A percentile compares a stretch with the other conserved stretches of the same genome.
Conservation (phyloP, 108 stramenopile species). For the Skeletonema tropicum region DNA sequence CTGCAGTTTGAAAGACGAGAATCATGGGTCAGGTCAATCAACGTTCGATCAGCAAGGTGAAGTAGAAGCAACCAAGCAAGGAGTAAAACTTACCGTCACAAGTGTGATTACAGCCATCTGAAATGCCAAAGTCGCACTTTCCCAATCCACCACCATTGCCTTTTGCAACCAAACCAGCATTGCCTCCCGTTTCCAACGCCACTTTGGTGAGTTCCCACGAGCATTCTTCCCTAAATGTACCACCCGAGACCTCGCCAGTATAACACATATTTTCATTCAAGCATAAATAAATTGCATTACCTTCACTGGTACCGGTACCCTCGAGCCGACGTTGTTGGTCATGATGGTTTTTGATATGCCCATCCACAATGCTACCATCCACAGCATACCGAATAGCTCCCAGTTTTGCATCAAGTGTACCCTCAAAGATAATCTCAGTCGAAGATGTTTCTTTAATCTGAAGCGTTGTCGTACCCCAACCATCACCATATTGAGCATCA, state of each 20-base stretch:
- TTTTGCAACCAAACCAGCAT: slow-evolving; percentile 15
- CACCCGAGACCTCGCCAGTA: slow-evolving; percentile 14
- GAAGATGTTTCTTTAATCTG: slow-evolving; percentile 17
- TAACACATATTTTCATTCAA: slow-evolving; percentile 30
- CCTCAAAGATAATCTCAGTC: slow-evolving; percentile 18
- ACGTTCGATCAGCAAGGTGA: background rate
- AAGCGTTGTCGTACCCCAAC: slow-evolving; percentile 26
- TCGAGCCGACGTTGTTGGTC: background rate
- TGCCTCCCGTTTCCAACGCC: slow-evolving; percentile 20
- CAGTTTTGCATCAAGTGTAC: background rate
- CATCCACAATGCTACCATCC: background rate
- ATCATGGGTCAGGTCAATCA: background rate
- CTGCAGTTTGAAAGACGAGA: background rate
- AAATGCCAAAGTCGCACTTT: slow-evolving; percentile 36
- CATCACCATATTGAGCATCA: slow-evolving; percentile 16
- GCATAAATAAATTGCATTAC: slow-evolving; percentile 22
- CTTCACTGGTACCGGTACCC: background rate
- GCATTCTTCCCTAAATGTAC: slow-evolving; percentile 17
- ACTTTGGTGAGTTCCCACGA: slow-evolving; percentile 32
- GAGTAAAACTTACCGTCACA: slow-evolving; percentile 29
- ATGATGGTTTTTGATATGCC: background rate
- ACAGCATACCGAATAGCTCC: background rate
- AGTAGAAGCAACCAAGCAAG: background rate
- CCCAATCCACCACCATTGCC: slow-evolving; percentile 19
- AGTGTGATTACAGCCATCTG: slow-evolving; percentile 21